These are phyloP conservation scores for Lyophyllum decastes DNA, from an alignment of 768 basidiomycete species.

Conservation along the genomic window DNA sequence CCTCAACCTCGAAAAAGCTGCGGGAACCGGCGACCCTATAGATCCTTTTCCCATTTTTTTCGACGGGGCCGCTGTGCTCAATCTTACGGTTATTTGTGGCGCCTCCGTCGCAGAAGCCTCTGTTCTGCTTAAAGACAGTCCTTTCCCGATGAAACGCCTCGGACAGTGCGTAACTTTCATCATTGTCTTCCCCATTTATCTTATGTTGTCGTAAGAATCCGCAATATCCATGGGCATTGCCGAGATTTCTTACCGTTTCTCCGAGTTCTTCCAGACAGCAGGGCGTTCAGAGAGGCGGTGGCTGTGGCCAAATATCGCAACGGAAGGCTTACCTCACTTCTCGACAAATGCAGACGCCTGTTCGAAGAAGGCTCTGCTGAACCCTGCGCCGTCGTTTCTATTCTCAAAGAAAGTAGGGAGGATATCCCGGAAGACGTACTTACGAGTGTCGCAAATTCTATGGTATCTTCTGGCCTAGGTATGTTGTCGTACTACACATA, in stretches of 20 bases:
- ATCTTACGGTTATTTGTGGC: constrained; percentile 13
- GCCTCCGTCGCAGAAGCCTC: constrained; percentile 13
- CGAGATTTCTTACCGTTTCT: too few species aligned
- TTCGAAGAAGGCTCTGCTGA: too few species aligned
- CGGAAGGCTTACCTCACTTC: too few species aligned
- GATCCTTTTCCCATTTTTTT: constrained; percentile 15
- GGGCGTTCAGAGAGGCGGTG: too few species aligned
- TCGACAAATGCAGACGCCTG: too few species aligned
- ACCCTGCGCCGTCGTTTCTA: too few species aligned
- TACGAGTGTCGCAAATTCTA: constrained; percentile 18
- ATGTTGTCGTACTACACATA: neutral
- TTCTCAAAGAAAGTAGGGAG: neutral
- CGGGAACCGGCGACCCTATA: neutral
- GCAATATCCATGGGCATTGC: too few species aligned
- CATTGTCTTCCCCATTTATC: too few species aligned
- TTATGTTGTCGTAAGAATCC: too few species aligned
- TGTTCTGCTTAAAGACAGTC: constrained; percentile 11
- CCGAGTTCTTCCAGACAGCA: too few species aligned
- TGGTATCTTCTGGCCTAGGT: constrained; percentile 20
- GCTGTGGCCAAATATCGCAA: too few species aligned
- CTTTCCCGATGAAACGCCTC: constrained; percentile 19
- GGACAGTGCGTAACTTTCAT: constrained; percentile 13
- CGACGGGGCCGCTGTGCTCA: constrained; percentile 10
- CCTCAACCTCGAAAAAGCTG: neutral
- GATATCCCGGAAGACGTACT: constrained; percentile 16